Evolutionary conservation across 1,284 basidiomycete genomes (phyloP), one percentile per base, ranked within the genome.

Genomic region (Irpex rosettiformis): DNA sequence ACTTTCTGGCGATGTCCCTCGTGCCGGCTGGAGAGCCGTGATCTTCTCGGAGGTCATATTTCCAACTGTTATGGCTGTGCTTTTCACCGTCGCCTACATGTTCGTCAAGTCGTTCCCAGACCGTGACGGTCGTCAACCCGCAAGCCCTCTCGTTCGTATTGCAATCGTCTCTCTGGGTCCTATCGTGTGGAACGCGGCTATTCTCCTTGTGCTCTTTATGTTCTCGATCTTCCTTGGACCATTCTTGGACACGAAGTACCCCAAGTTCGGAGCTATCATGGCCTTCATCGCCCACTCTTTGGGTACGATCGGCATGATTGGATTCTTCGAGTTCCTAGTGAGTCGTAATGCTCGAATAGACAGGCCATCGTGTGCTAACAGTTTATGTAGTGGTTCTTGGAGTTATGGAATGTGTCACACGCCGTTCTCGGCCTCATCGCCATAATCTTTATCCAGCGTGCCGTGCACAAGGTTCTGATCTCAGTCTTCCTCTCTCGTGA

Each of bases 241-340:
- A 0, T 87, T 95, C 78, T 80, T 98, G 65, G 91, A 94, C 73
- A 84, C 87, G 22, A 81, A 85, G 58, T 91, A 88, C 76, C 89
- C 90, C 53, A 85, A 85, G 69, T 97, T 98, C 66, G 95, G 94
- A 51, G 91, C 93, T 3, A 79, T 88, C 60, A 94, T 96, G 82
- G 95, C 95, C 13, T 89, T 89, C 65, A 82, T 94, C 58, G 93
- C 92, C 0, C 95, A 97, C 72, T 69, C 85, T 47, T 76, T 91
- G 10, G 89, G 91, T 33, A 85, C 91, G 25, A 60, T 96, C 47
- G 95, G 94, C 33, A 88, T 94, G 82, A 73, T 97, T 58, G 94
- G 82, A 10, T 96, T 96, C 82, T 96, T 97, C 69, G 95, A 98
- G 74, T 94, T 98, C 79, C 80, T 94, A 71, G 91, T 93, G 72